phyloP scores from a whole-genome alignment of 768 basidiomycete genomes.

The Erythrobasidium yunnanense region DNA sequence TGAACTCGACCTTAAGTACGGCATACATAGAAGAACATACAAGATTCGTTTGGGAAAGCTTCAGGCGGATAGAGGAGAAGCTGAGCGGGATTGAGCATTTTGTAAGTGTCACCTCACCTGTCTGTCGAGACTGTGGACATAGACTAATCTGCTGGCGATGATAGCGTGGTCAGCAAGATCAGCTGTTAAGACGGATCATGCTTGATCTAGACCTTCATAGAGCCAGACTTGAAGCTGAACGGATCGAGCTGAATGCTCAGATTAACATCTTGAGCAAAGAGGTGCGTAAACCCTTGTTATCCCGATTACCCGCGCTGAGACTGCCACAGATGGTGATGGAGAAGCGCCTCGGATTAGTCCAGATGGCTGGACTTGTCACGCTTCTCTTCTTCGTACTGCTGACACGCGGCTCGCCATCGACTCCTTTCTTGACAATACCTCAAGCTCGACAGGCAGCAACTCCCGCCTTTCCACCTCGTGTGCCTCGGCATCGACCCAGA shows the following conservation, averaged over 20 bases:
- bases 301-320: not conserved
- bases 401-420: slow-evolving; percentile 56
- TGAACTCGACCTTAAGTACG: slow-evolving; percentile 71
- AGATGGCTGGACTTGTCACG: slow-evolving; percentile 68
- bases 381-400: slow-evolving; percentile 78
- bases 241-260: slow-evolving; percentile 56
- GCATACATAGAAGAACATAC: slow-evolving; percentile 86
- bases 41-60: slow-evolving; percentile 58
- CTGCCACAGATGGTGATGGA: slow-evolving; percentile 61
- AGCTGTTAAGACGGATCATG: slow-evolving; percentile 55
- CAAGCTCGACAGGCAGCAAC: not conserved
- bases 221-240: slow-evolving; percentile 57
- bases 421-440: slow-evolving; percentile 32
- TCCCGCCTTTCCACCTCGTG: not conserved
- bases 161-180: slow-evolving; percentile 63
- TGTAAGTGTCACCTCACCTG: slow-evolving; percentile 19
- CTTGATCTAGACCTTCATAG: slow-evolving; percentile 62
- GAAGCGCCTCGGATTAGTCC: slow-evolving; percentile 77
- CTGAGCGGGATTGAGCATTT: slow-evolving; percentile 48
- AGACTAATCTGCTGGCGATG: not conserved
- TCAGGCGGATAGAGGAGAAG: slow-evolving; percentile 65
- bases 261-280: slow-evolving; percentile 70
- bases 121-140: not conserved
- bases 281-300: slow-evolving; percentile 45
- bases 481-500: not conserved